These are phyloP conservation scores for Phycomyces nitens DNA, from an alignment of 192 early-diverging fungal genomes.

Conservation along the genomic window DNA sequence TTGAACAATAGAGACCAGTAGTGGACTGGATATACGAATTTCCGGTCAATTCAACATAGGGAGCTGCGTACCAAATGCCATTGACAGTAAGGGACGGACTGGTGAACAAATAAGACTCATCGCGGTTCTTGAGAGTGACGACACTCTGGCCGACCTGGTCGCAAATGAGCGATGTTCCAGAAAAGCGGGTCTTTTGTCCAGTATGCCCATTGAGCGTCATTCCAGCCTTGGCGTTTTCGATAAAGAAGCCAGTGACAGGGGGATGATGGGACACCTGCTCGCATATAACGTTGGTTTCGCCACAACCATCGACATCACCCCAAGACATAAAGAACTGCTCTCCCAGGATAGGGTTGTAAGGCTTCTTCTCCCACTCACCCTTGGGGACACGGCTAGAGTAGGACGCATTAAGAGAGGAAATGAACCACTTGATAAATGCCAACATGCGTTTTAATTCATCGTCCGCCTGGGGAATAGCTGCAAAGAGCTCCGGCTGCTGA, in stretches of 20 bases:
- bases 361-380: constrained; percentile 71
- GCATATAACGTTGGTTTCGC: constrained; percentile 34
- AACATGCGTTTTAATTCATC: constrained; percentile 63
- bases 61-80: constrained; percentile 58
- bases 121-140: constrained; percentile 38
- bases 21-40: constrained; percentile 61
- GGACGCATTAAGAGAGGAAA: constrained; percentile 76
- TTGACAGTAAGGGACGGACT: constrained; percentile 69
- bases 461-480: constrained; percentile 57
- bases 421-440: constrained; percentile 69
- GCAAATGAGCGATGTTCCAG: constrained; percentile 67
- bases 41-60: constrained; percentile 42
- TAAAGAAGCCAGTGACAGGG: constrained; percentile 42
- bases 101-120: constrained; percentile 66
- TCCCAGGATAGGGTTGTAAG: constrained; percentile 44
- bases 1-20: constrained; percentile 40
- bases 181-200: constrained; percentile 57
- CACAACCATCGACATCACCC: constrained; percentile 54
- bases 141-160: constrained; percentile 70
- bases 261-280: constrained; percentile 55
- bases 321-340: constrained; percentile 48
- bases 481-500: constrained; percentile 58
- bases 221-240: constrained; percentile 43
- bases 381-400: constrained; percentile 67
- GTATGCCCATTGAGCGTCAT: constrained; percentile 31